Conservation (phyloP, 164 flowering plant species). For the Stephania yunnanensis region DNA sequence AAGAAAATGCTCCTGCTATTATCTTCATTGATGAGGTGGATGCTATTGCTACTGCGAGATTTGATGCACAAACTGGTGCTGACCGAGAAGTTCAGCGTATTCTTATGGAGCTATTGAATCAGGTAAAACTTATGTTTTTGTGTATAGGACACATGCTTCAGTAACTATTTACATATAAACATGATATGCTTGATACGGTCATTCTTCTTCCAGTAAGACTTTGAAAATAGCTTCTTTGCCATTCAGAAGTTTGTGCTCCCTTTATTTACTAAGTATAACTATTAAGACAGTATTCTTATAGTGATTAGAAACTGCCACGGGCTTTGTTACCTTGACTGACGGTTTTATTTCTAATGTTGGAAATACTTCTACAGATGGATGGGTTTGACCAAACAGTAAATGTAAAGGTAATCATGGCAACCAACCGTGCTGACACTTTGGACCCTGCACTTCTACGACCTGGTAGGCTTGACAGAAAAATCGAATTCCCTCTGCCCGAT, state of each 20-base stretch:
- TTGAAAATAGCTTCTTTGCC: no score
- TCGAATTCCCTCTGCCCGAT: slow-evolving; percentile 96
- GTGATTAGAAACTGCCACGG: no score
- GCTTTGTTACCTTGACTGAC: neutral
- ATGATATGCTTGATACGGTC: no score
- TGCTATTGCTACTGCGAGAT: slow-evolving; percentile 97
- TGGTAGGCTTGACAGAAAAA: slow-evolving; percentile 90
- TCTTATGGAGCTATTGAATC: slow-evolving; percentile 93
- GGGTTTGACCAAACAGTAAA: slow-evolving; percentile 97
- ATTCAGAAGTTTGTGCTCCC: no score
- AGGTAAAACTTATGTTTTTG: slow-evolving; percentile 30
- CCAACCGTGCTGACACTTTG: slow-evolving; percentile 92
- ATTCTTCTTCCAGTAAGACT: no score
- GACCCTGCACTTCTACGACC: slow-evolving; percentile 98
- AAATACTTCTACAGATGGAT: slow-evolving; percentile 64
- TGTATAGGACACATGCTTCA: no score
- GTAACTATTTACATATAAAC: no score
- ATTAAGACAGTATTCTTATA: no score
- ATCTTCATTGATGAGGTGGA: slow-evolving; percentile 98
- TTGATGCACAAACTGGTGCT: slow-evolving; percentile 99
- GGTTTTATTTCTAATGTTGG: no score
- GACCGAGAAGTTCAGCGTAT: slow-evolving; percentile 98
- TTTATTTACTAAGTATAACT: no score
- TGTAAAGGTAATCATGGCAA: slow-evolving; percentile 98
- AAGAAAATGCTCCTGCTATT: slow-evolving; percentile 96